Evolutionary conservation across 1,284 basidiomycete species (phyloP), one percentile per base, ranked within the genome.

Genomic region (Rhodofomes roseus): DNA sequence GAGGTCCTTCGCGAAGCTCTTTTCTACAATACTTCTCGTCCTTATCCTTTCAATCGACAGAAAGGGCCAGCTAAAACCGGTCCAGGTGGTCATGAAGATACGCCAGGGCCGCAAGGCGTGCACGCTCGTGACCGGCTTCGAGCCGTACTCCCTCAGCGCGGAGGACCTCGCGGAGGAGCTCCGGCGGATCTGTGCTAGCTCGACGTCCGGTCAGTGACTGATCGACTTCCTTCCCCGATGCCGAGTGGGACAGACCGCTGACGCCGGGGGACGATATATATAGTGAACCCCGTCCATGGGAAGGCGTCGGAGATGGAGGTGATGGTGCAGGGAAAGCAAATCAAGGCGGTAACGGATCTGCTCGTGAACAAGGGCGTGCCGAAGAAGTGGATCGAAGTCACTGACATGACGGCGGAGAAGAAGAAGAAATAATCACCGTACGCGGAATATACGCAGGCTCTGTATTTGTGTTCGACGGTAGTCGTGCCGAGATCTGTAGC

Each of bases 101-200:
- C 80, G 92, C 23, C 89, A 91, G 70, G 90, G 92, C 4, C 79
- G 87, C 48, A 90, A 92, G 73, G 84, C 86, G 23, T 85, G 84
- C 54, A 96, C 94, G 2, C 75, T 90, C 52, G 79, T 95, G 46
- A 85, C 86, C 0, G 87, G 89, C 0, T 89, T 92, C 62, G 94
- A 96, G 69, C 79, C 85, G 0, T 96, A 89, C 72, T 79, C 81
- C 4, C 73, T 93, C 23, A 76, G 83, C 39, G 81, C 85, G 0
- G 87, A 92, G 16, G 81, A 85, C 20, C 83, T 96, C 71, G 88
- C 89, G 1, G 92, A 95, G 48, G 91, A 93, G 59, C 75, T 96
- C 55, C 81, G 86, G 61, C 87, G 84, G 68, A 66, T 79, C 0
- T 95, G 93, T 66, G 93, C 93, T 1, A 85, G 88, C 46, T 82